These are phyloP conservation scores for Physcomitrium patens DNA, from an alignment of 225 moss, liverwort and hornwort species.

Conservation along the genomic window DNA sequence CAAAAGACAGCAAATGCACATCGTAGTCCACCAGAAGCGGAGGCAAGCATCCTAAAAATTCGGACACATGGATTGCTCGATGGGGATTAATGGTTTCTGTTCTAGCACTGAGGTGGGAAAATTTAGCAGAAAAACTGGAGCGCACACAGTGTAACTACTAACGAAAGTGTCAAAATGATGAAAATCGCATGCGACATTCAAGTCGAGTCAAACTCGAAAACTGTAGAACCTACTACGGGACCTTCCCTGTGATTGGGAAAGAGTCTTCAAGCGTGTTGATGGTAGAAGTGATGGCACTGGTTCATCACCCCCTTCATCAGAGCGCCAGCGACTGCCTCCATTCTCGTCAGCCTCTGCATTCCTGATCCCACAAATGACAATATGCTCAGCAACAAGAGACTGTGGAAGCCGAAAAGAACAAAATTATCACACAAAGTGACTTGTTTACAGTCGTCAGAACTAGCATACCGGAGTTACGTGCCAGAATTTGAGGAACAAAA, in stretches of 20 bases:
- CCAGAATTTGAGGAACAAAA: conserved; percentile 5
- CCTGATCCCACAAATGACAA: conserved; percentile 30
- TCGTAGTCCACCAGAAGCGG: background rate
- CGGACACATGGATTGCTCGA: background rate
- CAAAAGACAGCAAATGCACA: conserved; percentile 14
- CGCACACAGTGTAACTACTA: conserved; percentile 24
- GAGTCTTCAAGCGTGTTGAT: conserved; percentile 37
- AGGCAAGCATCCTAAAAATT: conserved; percentile 6
- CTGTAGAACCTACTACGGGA: conserved; percentile 42
- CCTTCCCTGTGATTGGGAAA: conserved; percentile 42
- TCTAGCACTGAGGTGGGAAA: conserved; percentile 24
- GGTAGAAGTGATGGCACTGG: conserved; percentile 23
- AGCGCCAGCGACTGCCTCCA: conserved; percentile 49
- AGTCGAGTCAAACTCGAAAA: conserved; percentile 36
- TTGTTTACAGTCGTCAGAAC: background rate
- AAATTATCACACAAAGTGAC: background rate
- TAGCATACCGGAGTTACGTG: background rate
- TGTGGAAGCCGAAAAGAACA: background rate
- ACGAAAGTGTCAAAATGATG: conserved; percentile 42
- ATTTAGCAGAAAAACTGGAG: conserved; percentile 32
- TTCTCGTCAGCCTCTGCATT: conserved; percentile 36
- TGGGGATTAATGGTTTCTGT: conserved; percentile 16
- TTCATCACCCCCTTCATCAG: conserved; percentile 38
- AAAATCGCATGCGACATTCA: conserved; percentile 17
- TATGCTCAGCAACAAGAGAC: background rate